phyloP scores from a whole-genome alignment of 768 basidiomycete genomes.

The Leccinellum luteum region DNA sequence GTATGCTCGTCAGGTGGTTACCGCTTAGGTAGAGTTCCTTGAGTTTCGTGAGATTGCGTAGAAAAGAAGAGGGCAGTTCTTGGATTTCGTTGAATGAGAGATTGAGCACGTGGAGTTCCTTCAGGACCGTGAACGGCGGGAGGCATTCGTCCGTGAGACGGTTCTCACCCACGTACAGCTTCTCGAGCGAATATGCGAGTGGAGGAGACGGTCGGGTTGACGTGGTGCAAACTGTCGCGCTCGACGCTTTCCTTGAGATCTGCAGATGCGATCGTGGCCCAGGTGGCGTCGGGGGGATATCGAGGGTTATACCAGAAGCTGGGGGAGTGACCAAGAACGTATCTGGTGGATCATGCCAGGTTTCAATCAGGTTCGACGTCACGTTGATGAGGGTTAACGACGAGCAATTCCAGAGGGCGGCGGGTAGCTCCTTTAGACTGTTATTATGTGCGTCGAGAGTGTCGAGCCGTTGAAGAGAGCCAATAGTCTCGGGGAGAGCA shows the following conservation, averaged over 20 bases:
- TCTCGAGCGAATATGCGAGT: conserved; percentile 68
- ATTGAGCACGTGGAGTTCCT: conserved; percentile 79
- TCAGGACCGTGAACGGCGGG: conserved; percentile 69
- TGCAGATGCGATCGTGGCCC: conserved; percentile 19
- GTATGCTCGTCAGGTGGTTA: conserved; percentile 88
- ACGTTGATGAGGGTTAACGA: conserved; percentile 73
- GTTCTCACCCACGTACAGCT: conserved; percentile 90
- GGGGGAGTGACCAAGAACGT: conserved; percentile 27
- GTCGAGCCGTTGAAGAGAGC: conserved; percentile 69
- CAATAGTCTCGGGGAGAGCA: conserved; percentile 72
- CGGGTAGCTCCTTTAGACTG: conserved; percentile 73
- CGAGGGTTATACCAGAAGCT: conserved; percentile 21
- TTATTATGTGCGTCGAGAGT: conserved; percentile 90
- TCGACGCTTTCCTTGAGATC: conserved; percentile 34
- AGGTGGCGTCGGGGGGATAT: conserved; percentile 14
- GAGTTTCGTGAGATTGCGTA: conserved; percentile 65
- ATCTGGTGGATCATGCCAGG: conserved; percentile 65
- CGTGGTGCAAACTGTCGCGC: conserved; percentile 30
- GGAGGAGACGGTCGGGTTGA: conserved; percentile 42
- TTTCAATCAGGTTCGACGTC: conserved; percentile 80
- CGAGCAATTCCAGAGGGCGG: conserved; percentile 79
- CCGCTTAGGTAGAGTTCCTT: conserved; percentile 92
- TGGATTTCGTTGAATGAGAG: conserved; percentile 94
- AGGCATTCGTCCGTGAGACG: conserved; percentile 76
- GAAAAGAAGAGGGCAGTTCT: conserved; percentile 77